Evolutionary conservation across 2,329 filamentous ascomycete species (phyloP).

Genomic region (Xylariomycetidae sp.): DNA sequence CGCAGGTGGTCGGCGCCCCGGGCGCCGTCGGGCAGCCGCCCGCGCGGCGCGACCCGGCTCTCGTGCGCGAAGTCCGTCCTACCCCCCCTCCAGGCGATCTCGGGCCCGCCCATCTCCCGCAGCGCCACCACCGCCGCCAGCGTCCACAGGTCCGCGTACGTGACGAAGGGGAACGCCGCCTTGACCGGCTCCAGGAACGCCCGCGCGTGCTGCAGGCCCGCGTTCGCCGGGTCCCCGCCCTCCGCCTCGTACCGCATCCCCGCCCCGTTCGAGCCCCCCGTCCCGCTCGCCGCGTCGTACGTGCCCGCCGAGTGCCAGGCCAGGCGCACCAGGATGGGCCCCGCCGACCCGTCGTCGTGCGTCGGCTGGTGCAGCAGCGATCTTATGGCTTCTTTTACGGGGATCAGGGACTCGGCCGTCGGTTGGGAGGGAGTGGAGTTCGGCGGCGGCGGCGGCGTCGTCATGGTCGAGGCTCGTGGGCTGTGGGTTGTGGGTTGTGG

Average conservation of each 20-base stretch:
- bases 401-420: conserved; percentile 20
- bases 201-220: conserved; percentile 58
- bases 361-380: conserved; percentile 53
- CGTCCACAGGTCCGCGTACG: conserved; percentile 63
- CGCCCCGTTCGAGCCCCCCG: conserved; percentile 60
- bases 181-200: conserved; percentile 62
- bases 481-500: no score
- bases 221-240: conserved; percentile 61
- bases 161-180: conserved; percentile 55
- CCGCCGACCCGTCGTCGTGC: conserved; percentile 62
- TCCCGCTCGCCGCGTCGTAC: conserved; percentile 54
- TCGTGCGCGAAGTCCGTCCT: conserved; percentile 60
- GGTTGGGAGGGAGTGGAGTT: no score
- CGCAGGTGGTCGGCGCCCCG: conserved; percentile 79
- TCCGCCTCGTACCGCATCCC: conserved; percentile 63
- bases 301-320: conserved; percentile 64
- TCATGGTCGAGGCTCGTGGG: no score
- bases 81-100: conserved; percentile 51
- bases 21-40: conserved; percentile 67
- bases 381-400: conserved; percentile 49
- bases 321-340: conserved; percentile 58
- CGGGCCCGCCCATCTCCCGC: conserved; percentile 55
- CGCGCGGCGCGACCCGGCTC: conserved; percentile 52
- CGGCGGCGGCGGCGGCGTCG: no score
- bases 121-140: conserved; percentile 56